phyloP scores from a whole-genome alignment of 2,329 filamentous ascomycete genomes.

The Phoma sp. region DNA sequence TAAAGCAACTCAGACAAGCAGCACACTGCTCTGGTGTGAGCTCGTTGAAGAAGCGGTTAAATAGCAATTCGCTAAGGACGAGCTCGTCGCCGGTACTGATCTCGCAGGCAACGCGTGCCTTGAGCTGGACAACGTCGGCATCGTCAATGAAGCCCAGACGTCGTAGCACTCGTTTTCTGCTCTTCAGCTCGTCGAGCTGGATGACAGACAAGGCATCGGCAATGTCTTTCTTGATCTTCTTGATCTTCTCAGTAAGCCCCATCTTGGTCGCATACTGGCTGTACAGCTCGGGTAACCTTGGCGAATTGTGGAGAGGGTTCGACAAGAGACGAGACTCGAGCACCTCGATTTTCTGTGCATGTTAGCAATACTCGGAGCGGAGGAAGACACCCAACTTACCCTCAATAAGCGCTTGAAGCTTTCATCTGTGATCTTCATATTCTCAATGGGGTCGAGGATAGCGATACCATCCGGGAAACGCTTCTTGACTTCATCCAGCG shows the following conservation, averaged over 20 bases:
- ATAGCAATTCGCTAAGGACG: conserved; percentile 88
- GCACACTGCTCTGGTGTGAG: conserved; percentile 86
- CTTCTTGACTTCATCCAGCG: conserved; percentile 77
- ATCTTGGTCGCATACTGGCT: conserved; percentile 86
- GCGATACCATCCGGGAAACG: conserved; percentile 93
- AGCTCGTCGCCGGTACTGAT: conserved; percentile 97
- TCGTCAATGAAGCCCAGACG: conserved; percentile 96
- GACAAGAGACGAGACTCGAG: conserved; percentile 87
- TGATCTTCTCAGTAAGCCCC: conserved; percentile 77
- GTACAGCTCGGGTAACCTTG: conserved; percentile 82
- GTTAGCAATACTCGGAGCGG: conserved; percentile 15
- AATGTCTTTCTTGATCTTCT: conserved; percentile 86
- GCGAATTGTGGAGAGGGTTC: conserved; percentile 91
- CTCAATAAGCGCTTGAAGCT: conserved; percentile 88
- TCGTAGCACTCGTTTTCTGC: conserved; percentile 90
- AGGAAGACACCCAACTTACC: conserved; percentile 48
- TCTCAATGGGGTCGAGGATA: conserved; percentile 88
- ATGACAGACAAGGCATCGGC: conserved; percentile 83
- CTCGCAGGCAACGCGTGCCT: conserved; percentile 96
- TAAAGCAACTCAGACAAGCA: conserved; percentile 87
- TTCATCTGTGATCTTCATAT: conserved; percentile 93
- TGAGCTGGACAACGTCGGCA: conserved; percentile 91
- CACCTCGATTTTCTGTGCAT: conserved; percentile 85
- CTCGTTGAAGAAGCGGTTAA: conserved; percentile 98
- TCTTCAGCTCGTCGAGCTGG: conserved; percentile 95